Conservation (phyloP, 306 rosid species). For the Casuarina glauca region DNA sequence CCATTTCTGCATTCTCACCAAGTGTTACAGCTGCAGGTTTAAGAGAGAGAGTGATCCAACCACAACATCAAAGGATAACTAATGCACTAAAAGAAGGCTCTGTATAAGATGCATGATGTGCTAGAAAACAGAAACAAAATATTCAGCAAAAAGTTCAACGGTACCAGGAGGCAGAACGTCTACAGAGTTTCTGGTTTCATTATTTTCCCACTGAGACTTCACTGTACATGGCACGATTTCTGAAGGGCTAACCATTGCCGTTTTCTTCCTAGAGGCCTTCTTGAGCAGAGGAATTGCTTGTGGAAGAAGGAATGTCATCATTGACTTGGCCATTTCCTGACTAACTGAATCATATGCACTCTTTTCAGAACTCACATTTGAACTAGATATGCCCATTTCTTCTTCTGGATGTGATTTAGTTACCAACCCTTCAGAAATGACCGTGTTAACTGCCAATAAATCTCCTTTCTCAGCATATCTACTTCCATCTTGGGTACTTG, state of each 20-base stretch:
- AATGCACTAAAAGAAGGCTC: constrained; percentile 10
- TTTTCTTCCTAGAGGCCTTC: constrained; percentile 46
- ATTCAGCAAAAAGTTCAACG: constrained; percentile 15
- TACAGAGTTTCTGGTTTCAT: constrained; percentile 28
- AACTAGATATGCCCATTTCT: constrained; percentile 32
- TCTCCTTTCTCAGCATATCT: constrained; percentile 25
- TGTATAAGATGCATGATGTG: constrained; percentile 4
- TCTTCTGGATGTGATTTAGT: constrained; percentile 38
- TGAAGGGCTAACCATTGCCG: constrained; percentile 27
- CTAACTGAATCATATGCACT: constrained; percentile 56
- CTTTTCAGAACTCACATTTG: constrained; percentile 42
- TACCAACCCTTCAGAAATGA: constrained; percentile 39
- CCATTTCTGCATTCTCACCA: constrained; percentile 31
- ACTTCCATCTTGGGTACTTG: constrained; percentile 38
- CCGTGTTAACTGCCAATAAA: constrained; percentile 14
- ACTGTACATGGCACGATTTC: constrained; percentile 29
- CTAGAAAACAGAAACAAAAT: constrained; percentile 16
- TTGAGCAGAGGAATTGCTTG: constrained; percentile 81
- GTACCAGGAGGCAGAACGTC: constrained; percentile 42
- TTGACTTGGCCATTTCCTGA: constrained; percentile 66
- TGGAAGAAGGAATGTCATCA: constrained; percentile 86
- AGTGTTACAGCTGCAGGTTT: constrained; percentile 35
- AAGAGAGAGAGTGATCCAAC: constrained; percentile 11
- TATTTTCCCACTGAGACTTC: constrained; percentile 35
- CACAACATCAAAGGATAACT: constrained; percentile 12